Percentiles rank a stretch among this genome's conserved stretches.
These are phyloP conservation scores for Botryotinia globosa DNA, from an alignment of 2,329 filamentous ascomycete genomes.

Conservation along the genomic window DNA sequence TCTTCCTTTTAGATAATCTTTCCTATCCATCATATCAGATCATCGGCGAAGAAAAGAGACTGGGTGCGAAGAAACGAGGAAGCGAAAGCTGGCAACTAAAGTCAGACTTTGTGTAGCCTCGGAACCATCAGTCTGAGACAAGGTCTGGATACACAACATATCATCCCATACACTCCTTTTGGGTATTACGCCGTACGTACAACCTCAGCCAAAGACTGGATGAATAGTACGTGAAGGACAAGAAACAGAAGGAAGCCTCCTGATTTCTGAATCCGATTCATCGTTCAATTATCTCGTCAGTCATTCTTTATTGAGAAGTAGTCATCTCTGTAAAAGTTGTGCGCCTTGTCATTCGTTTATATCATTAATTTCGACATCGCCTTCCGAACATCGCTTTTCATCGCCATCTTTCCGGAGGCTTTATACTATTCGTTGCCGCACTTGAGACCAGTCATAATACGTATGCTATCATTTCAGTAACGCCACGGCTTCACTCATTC, in stretches of 20 bases:
- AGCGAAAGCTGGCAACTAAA: conserved; percentile 1
- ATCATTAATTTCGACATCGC: not conserved
- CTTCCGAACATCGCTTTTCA: not conserved
- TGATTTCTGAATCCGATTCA: conserved; percentile 3
- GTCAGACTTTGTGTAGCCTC: not conserved
- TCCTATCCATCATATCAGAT: conserved; percentile 9
- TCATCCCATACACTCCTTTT: conserved; percentile 6
- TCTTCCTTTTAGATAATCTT: conserved; percentile 1
- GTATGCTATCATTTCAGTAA: conserved; percentile 11
- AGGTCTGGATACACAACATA: conserved; percentile 16
- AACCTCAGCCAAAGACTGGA: conserved; percentile 4
- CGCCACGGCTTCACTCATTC: conserved; percentile 7
- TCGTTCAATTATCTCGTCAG: not conserved
- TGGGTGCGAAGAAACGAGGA: conserved; percentile 9
- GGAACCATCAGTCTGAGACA: conserved; percentile 10
- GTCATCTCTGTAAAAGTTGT: conserved; percentile 1
- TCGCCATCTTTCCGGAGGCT: not conserved
- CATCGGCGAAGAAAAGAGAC: not conserved
- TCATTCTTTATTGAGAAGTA: not conserved
- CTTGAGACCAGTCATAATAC: not conserved
- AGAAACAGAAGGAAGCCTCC: conserved; percentile 6
- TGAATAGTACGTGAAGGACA: conserved; percentile 10
- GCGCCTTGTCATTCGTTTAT: conserved; percentile 6
- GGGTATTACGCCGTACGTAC: conserved; percentile 10
- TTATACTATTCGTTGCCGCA: not conserved